phyloP scores from a whole-genome alignment of 2,329 filamentous ascomycete species.

The Diaporthe sp. region DNA sequence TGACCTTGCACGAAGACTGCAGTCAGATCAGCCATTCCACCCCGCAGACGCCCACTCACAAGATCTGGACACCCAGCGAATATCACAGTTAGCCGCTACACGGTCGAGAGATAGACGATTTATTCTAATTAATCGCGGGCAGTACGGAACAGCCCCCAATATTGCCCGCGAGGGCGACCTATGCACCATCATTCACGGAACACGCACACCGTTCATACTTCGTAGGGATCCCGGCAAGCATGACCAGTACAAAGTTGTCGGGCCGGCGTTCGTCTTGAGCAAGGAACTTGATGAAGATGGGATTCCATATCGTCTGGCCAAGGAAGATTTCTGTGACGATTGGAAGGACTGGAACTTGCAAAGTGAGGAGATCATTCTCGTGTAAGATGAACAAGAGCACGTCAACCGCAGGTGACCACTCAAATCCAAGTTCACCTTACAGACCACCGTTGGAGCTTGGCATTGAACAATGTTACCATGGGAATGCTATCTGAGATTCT shows the following conservation, averaged over 20 bases:
- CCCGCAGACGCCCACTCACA: neutral
- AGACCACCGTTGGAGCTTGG: neutral
- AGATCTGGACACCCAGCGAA: neutral
- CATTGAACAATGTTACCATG: neutral
- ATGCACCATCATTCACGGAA: conserved; percentile 29
- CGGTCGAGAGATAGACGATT: neutral
- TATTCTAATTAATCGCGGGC: conserved; percentile 38
- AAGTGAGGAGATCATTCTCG: neutral
- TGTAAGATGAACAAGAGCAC: neutral
- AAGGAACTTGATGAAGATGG: neutral
- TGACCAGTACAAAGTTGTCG: conserved; percentile 55
- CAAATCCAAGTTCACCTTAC: neutral
- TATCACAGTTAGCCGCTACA: rapidly evolving
- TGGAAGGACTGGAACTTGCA: conserved; percentile 50
- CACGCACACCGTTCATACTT: conserved; percentile 28
- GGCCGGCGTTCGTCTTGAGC: conserved; percentile 37
- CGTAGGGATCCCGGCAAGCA: conserved; percentile 41
- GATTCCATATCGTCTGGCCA: neutral
- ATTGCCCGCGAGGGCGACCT: conserved; percentile 19
- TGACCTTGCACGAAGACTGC: neutral
- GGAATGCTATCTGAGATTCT: neutral
- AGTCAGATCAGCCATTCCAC: neutral
- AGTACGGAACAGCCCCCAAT: conserved; percentile 43
- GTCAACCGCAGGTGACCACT: neutral
- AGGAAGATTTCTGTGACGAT: neutral